Percentiles rank a stretch among this genome's conserved stretches.
These are phyloP conservation scores for Schrenkiella parvula DNA, from an alignment of 345 rosid species.

Conservation along the genomic window DNA sequence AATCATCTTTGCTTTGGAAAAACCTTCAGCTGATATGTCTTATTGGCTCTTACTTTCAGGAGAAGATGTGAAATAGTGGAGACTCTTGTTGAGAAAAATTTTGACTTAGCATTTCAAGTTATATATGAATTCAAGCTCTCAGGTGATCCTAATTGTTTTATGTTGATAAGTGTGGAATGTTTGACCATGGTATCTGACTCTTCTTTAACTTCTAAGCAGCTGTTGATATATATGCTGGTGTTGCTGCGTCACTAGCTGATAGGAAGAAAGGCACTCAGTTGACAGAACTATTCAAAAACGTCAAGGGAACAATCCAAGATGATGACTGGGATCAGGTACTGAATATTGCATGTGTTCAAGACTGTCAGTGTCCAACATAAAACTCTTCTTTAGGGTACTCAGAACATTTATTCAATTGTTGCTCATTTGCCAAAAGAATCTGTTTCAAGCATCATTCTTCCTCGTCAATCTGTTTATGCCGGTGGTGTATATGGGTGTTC, in stretches of 20 bases:
- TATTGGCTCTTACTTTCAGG: conserved; percentile 49
- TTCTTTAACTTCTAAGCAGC: conserved; percentile 43
- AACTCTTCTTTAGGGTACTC: not conserved
- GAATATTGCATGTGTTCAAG: not conserved
- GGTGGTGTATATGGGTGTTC: not conserved
- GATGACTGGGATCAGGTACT: conserved; percentile 99
- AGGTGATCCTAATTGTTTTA: conserved; percentile 42
- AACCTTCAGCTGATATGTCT: conserved; percentile 10
- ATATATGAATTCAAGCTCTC: conserved; percentile 86
- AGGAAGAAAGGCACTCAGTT: conserved; percentile 85
- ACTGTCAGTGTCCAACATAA: not conserved
- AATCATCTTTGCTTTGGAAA: not conserved
- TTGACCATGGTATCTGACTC: conserved; percentile 2
- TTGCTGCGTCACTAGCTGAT: conserved; percentile 92
- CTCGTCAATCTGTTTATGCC: not conserved
- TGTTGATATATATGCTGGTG: conserved; percentile 96
- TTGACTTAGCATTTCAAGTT: conserved; percentile 91
- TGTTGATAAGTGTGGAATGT: not conserved
- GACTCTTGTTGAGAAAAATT: conserved; percentile 84
- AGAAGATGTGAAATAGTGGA: conserved; percentile 87
- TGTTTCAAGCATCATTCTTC: not conserved
- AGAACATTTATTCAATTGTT: not conserved
- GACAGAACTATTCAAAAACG: conserved; percentile 90
- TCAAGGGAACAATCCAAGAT: conserved; percentile 83
- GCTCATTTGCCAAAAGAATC: not conserved